A percentile compares a stretch with the other conserved stretches of the same genome.
phyloP scores from a whole-genome alignment of 495 filamentous ascomycete genomes.

The Penicillium cosmopolitanum region DNA sequence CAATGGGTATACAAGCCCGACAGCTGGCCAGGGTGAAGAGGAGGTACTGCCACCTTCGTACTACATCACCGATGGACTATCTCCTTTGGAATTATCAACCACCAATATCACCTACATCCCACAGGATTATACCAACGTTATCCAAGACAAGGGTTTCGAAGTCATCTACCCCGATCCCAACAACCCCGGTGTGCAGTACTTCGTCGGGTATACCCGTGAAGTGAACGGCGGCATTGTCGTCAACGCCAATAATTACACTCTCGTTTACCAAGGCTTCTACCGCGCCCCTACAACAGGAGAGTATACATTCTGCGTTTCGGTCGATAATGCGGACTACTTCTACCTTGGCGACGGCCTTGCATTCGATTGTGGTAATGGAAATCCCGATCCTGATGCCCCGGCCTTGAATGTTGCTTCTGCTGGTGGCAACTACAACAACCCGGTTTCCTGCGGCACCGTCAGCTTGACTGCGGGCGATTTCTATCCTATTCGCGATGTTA shows the following conservation, averaged over 20 bases:
- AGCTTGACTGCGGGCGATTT: background rate
- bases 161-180: background rate
- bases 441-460: background rate
- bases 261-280: background rate
- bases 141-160: background rate
- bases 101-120: background rate
- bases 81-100: background rate
- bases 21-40: background rate
- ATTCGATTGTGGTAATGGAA: background rate
- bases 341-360: background rate
- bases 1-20: background rate
- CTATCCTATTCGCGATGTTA: background rate
- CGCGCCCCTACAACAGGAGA: background rate
- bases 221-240: background rate
- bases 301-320: background rate
- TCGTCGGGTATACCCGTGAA: background rate
- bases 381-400: background rate
- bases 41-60: background rate
- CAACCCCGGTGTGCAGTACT: background rate
- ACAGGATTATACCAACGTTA: background rate
- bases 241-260: background rate
- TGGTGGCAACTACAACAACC: background rate
- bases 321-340: slow-evolving; percentile 1
- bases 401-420: slow-evolving; percentile 2
- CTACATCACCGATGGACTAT: background rate